Evolutionary conservation across 2,329 filamentous ascomycete species (phyloP).

Genomic region (Dactylonectria macrodidyma): DNA sequence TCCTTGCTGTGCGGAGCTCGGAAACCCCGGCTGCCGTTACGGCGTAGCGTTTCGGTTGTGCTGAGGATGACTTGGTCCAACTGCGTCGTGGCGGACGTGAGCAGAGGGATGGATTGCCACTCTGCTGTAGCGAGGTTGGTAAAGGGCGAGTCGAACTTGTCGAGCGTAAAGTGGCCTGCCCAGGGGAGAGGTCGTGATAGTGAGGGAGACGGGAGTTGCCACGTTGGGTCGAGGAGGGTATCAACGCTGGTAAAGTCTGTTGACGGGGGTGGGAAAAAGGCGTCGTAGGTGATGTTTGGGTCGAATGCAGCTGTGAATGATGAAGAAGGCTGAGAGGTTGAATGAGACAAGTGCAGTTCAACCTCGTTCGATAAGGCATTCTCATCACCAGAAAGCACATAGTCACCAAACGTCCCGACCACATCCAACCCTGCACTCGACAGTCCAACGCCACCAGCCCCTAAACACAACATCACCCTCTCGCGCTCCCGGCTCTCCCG

Average conservation of each 20-base stretch:
- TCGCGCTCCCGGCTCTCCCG: conserved; percentile 27
- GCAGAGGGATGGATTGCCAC: conserved; percentile 35
- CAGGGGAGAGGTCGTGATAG: conserved; percentile 30
- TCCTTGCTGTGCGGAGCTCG: conserved; percentile 14
- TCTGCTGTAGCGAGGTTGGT: conserved; percentile 6
- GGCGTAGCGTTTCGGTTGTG: conserved; percentile 32
- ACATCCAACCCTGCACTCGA: background rate
- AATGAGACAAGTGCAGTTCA: background rate
- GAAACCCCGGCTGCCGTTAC: conserved; percentile 12
- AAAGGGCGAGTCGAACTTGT: conserved; percentile 17
- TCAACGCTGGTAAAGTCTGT: conserved; percentile 11
- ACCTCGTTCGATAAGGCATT: background rate
- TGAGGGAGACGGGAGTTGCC: conserved; percentile 18
- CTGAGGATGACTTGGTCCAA: conserved; percentile 35
- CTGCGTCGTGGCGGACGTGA: conserved; percentile 32
- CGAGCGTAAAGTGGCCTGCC: conserved; percentile 31
- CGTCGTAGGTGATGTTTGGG: background rate
- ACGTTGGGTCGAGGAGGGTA: conserved; percentile 22
- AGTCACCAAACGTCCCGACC: background rate
- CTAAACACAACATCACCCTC: conserved; percentile 21
- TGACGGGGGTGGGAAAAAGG: conserved; percentile 11
- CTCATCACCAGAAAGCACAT: background rate
- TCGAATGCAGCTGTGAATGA: conserved; percentile 11
- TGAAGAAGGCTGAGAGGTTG: background rate
- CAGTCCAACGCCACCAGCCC: background rate